A percentile compares a stretch with the other conserved stretches of the same genome.
Conservation (phyloP, 2,329 filamentous ascomycete genomes). For the Cladobotryum mycophilum region DNA sequence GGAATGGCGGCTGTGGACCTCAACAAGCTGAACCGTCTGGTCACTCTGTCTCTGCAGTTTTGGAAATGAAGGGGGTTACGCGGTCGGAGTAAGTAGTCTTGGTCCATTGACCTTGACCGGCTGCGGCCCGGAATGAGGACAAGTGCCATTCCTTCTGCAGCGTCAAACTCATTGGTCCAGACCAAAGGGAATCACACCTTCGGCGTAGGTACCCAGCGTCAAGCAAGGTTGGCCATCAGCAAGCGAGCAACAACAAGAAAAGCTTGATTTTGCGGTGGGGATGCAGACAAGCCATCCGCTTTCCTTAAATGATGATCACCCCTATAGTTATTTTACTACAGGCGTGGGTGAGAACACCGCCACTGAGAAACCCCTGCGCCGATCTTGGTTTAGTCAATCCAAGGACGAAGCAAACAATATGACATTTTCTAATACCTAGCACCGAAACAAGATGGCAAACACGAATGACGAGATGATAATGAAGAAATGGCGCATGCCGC, state of each 20-base stretch:
- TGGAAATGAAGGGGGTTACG: background rate
- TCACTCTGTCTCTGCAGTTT: background rate
- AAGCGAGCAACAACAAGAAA: background rate
- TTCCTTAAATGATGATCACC: no score
- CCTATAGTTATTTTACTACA: background rate
- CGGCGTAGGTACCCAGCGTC: background rate
- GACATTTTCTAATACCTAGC: no score
- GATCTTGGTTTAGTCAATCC: background rate
- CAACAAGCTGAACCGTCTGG: background rate
- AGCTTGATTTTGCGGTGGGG: background rate
- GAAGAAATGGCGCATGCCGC: no score
- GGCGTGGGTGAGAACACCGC: background rate
- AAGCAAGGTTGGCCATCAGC: background rate
- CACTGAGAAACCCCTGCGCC: background rate
- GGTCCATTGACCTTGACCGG: background rate
- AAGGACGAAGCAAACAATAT: background rate
- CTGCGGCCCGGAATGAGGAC: slow-evolving; percentile 3
- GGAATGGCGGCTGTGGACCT: slow-evolving; percentile 1
- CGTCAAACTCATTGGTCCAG: background rate
- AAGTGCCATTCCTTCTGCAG: background rate
- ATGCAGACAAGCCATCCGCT: slow-evolving; percentile 5
- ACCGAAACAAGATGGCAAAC: no score
- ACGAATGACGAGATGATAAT: no score
- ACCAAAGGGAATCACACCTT: background rate
- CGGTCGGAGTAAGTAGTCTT: background rate